Conservation (phyloP, 2,329 filamentous ascomycete species). For the Nemania sp. region DNA sequence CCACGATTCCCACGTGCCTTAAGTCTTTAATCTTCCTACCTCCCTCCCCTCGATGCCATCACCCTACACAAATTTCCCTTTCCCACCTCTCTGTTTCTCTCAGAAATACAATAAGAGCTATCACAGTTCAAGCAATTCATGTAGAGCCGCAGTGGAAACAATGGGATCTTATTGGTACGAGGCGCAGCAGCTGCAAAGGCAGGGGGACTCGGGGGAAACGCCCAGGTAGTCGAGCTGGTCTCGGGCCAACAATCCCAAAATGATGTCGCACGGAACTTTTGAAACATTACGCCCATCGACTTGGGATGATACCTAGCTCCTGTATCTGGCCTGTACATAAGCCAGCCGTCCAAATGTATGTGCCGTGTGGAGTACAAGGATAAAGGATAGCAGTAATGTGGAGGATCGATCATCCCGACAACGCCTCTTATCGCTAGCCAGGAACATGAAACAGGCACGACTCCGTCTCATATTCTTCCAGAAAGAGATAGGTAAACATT, state of each 20-base stretch:
- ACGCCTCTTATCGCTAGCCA: slow-evolving; percentile 40
- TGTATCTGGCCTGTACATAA: too few relatives aligned
- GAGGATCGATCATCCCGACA: slow-evolving; percentile 33
- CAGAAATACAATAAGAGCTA: neutral
- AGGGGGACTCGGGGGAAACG: slow-evolving; percentile 29
- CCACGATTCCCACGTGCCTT: neutral
- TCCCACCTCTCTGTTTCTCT: neutral
- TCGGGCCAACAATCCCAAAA: slow-evolving; percentile 36
- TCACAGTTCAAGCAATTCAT: slow-evolving; percentile 11
- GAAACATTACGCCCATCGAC: slow-evolving; percentile 44
- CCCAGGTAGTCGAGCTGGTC: slow-evolving; percentile 28
- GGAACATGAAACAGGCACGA: slow-evolving; percentile 48
- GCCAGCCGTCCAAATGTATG: slow-evolving; percentile 17
- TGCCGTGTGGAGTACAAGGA: slow-evolving; percentile 25
- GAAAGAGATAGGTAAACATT: slow-evolving; percentile 43
- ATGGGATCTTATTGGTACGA: slow-evolving; percentile 27
- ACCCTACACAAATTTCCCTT: neutral
- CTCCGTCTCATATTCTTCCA: slow-evolving; percentile 48
- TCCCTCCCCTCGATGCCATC: neutral
- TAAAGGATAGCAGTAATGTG: slow-evolving; percentile 19
- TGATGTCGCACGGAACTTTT: slow-evolving; percentile 37
- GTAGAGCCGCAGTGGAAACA: neutral
- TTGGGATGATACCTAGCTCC: slow-evolving; percentile 33
- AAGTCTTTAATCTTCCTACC: neutral
- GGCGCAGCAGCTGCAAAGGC: slow-evolving; percentile 28